Evolutionary conservation across 139 green algal genomes (phyloP), one percentile per base, ranked within the genome.

Genomic region (Micractinium conductrix): DNA sequence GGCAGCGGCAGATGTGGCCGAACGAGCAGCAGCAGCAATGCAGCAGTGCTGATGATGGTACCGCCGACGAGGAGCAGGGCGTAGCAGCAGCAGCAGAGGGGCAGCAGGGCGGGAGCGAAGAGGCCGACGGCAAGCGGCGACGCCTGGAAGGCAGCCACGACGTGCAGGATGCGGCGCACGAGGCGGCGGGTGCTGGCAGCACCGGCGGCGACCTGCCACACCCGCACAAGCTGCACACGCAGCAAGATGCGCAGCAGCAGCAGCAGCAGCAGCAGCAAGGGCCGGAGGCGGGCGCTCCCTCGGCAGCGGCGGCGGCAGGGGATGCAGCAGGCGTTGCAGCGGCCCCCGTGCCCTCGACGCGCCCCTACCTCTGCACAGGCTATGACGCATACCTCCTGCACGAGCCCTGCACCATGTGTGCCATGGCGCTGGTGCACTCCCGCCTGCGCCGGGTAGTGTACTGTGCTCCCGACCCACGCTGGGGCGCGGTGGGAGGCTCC

Each of bases 351-450:
- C 10, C 55, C 44, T 24, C 88, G 85, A 79, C 69, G 50, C 69
- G 72, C 70, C 94, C 94, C 0, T 99, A 99, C 89, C 91, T 99
- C 44, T 99, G 95, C 90, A 99, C 95, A 0, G 95, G 95, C 4
- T 98, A 91, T 48, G 97, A 99, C 79, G 91, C 75, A 58, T 98
- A 97, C 84, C 26, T 98, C 0, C 70, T 95, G 43, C 83, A 81
- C 3, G 97, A 99, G 91, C 97, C 97, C 0, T 99, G 97, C 86
- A 84, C 89, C 12, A 99, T 99, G 97, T 99, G 96, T 76, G 94
- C 94, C 21, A 99, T 99, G 96, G 96, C 91, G 4, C 79, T 99
- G 81, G 91, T 97, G 84, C 96, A 99, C 89, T 95, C 90, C 1
- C 85, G 96, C 0, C 70, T 98, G 33, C 71, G 91, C 65, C 79